A percentile compares a stretch with the other conserved stretches of the same genome.
Evolutionary conservation across 495 filamentous ascomycete species (phyloP).

Genomic region (Chaetomium fimeti): DNA sequence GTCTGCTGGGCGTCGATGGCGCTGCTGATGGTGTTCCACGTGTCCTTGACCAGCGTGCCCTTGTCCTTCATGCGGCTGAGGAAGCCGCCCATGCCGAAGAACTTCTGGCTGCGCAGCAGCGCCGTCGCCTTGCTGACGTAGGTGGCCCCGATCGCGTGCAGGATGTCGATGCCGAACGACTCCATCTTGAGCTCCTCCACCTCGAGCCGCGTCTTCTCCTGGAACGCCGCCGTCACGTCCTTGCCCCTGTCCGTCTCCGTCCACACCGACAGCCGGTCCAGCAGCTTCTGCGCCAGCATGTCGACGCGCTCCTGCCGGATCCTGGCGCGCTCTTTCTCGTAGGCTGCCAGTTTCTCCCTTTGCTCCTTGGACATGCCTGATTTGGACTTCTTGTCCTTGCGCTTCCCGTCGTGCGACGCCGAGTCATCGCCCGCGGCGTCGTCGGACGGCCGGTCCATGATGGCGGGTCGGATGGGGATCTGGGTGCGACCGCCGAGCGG

Average conservation of each 20-base stretch:
- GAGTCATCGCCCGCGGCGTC: slow-evolving; percentile 79
- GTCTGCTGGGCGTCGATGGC: slow-evolving; percentile 98
- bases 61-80: slow-evolving; percentile 93
- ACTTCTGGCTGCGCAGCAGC: slow-evolving; percentile 92
- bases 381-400: slow-evolving; percentile 77
- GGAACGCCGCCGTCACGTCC: slow-evolving; percentile 85
- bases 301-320: slow-evolving; percentile 90
- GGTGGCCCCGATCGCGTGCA: slow-evolving; percentile 89
- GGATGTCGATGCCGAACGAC: slow-evolving; percentile 93
- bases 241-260: slow-evolving; percentile 89
- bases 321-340: slow-evolving; percentile 78
- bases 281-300: slow-evolving; percentile 75
- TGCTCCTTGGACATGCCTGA: slow-evolving; percentile 83
- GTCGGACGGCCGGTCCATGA: slow-evolving; percentile 87
- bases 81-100: slow-evolving; percentile 93
- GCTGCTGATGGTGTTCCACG: slow-evolving; percentile 94
- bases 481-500: slow-evolving; percentile 55
- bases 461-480: slow-evolving; percentile 72
- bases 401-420: slow-evolving; percentile 62
- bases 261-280: slow-evolving; percentile 91
- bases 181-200: slow-evolving; percentile 99
- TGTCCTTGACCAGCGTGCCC: slow-evolving; percentile 93
- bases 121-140: slow-evolving; percentile 85
- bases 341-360: slow-evolving; percentile 79
- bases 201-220: slow-evolving; percentile 90